These are phyloP conservation scores for Chlorella sp. DNA, from an alignment of 139 green algal genomes.

Conservation along the genomic window DNA sequence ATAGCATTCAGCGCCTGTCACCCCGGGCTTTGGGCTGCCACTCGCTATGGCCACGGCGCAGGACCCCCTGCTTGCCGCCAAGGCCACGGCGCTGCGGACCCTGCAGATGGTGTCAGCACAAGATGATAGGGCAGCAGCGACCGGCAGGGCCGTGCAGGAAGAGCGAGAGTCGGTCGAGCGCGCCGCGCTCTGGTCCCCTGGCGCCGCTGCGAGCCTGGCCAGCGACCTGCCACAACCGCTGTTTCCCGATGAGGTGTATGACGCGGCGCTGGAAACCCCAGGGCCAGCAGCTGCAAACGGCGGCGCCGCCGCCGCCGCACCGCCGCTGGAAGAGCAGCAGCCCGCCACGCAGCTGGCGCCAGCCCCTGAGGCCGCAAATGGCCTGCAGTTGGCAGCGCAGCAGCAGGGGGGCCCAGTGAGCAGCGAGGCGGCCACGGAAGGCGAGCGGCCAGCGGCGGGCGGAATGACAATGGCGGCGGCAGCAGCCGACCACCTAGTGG, in stretches of 20 bases:
- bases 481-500: neutral
- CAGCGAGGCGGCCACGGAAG: too few species aligned
- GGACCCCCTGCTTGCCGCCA: neutral
- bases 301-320: neutral
- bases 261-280: neutral
- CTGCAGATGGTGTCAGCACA: too few species aligned
- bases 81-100: neutral
- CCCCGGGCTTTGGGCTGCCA: too few species aligned
- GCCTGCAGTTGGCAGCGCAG: constrained; percentile 2
- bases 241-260: too few species aligned
- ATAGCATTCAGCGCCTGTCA: too few species aligned
- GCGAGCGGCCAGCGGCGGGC: too few species aligned
- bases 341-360: neutral
- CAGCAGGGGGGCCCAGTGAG: neutral
- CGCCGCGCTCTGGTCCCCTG: neutral
- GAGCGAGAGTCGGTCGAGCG: neutral
- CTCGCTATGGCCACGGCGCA: too few species aligned
- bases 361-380: neutral
- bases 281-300: neutral
- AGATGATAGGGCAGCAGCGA: too few species aligned
- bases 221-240: too few species aligned
- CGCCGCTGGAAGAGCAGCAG: neutral
- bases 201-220: neutral
- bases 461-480: neutral
- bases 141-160: neutral